Evolutionary conservation across 163 green algal species (phyloP).

Genomic region (Smithsoniella earleae): DNA sequence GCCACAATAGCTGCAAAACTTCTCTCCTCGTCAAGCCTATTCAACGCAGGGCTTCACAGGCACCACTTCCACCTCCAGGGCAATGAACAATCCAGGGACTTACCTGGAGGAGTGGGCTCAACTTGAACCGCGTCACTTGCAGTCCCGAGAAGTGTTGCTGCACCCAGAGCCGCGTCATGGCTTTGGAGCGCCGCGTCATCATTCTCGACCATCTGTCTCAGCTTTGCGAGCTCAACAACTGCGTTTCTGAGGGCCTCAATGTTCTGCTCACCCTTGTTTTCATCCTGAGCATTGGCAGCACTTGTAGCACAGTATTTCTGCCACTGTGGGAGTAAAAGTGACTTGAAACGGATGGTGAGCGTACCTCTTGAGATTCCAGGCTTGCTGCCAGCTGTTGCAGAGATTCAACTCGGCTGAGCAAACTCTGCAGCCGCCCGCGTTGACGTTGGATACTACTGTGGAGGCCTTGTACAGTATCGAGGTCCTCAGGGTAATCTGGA

Average conservation of each 20-base stretch:
- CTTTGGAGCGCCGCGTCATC: background rate
- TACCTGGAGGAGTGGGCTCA: too few species aligned
- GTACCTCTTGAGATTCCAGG: conserved; percentile 7
- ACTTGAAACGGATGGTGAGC: background rate
- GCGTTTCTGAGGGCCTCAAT: conserved; percentile 15
- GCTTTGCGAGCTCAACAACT: conserved; percentile 25
- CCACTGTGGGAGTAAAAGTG: background rate
- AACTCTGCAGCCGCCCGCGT: background rate
- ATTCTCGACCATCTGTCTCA: background rate
- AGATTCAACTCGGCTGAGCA: conserved; percentile 5
- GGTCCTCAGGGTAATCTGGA: too few species aligned
- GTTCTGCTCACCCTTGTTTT: conserved; percentile 18
- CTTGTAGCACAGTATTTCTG: too few species aligned
- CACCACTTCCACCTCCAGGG: too few species aligned
- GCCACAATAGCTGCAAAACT: too few species aligned
- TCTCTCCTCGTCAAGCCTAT: too few species aligned
- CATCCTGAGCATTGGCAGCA: conserved; percentile 20
- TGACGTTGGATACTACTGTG: conserved; percentile 15
- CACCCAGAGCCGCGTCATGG: background rate
- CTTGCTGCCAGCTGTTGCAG: conserved; percentile 20
- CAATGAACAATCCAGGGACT: too few species aligned
- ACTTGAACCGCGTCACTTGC: too few species aligned
- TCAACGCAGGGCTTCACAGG: too few species aligned
- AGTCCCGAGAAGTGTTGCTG: background rate
- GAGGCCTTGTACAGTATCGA: conserved; percentile 18